Evolutionary conservation across 2,329 filamentous ascomycete genomes (phyloP), one percentile per base, ranked within the genome.

Genomic region (Colletotrichum zoysiae): DNA sequence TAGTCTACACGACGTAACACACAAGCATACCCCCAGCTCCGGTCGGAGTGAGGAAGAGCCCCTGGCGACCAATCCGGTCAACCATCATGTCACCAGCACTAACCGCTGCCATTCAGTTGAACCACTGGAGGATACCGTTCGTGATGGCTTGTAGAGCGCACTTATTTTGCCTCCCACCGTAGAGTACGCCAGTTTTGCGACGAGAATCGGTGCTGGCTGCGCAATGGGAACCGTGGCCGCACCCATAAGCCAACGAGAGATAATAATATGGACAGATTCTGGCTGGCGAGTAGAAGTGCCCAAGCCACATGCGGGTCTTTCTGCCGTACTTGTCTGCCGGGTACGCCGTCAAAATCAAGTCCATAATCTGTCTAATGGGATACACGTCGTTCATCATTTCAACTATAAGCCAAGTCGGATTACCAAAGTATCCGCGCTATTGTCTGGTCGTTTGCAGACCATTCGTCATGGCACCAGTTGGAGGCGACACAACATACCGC

Each of bases 21-120:
- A 73, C 75, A 23, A 61, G 75, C 42, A 79, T 74, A 18, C 74
- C 75, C 11, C 71, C 76, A 14, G 26, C 26, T 26, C 26, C 26
- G 26, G 81, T 81, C 5, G 79, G 81, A 53, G 81, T 79, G 56
- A 87, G 81, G 18, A 88, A 79, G 3, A 86, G 81, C 75, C 85
- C 86, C 65, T 86, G 57, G 23, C 74, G 74, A 30, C 74, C 73
- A 18, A 76, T 76, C n/a, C 78, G 81, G 75, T 88, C 85, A 57
- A 87, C 77, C 56, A 84, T 77, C 44, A 78, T 76, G 70, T 86
- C 81, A 63, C 84, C 84, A 3, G 68, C 68, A 23, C 70, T 65
- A 1, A 70, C 62, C 23, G 70, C 66, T 2, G 67, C 67, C 2
- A 69, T 16, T 61, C 66, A 70, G 66, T 73, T 73, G 56, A 65